phyloP scores from a whole-genome alignment of 2,329 filamentous ascomycete species.

The Pseudonectria foliicola region DNA sequence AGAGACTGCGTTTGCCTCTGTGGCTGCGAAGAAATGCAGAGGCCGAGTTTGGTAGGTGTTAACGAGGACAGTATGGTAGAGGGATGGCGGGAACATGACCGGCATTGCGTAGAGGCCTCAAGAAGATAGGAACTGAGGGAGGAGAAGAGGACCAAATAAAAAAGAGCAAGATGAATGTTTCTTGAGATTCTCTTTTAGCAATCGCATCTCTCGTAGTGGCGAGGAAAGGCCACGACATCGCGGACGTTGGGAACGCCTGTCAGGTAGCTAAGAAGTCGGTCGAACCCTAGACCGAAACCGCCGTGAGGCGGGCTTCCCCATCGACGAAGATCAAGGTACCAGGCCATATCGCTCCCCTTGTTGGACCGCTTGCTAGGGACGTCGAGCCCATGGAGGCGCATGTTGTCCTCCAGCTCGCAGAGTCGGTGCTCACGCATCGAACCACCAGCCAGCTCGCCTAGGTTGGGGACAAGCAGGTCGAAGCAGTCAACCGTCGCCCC shows the following conservation, averaged over 20 bases:
- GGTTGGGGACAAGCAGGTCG: constrained; percentile 77
- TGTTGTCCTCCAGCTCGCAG: constrained; percentile 57
- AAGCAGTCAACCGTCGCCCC: constrained; percentile 74
- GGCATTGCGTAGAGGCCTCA: too few relatives aligned
- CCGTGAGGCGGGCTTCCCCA: constrained; percentile 92
- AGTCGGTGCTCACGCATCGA: constrained; percentile 83
- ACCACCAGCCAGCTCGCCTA: constrained; percentile 82
- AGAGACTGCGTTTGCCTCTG: constrained; percentile 3
- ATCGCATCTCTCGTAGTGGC: constrained; percentile 60
- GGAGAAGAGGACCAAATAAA: constrained; percentile 1
- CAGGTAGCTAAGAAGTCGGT: constrained; percentile 78
- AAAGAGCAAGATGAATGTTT: not conserved
- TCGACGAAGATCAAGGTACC: constrained; percentile 82
- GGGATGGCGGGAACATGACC: constrained; percentile 1
- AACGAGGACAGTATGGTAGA: constrained; percentile 13
- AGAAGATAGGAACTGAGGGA: too few relatives aligned
- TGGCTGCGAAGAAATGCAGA: constrained; percentile 1
- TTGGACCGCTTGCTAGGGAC: constrained; percentile 25
- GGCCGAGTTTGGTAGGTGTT: constrained; percentile 24
- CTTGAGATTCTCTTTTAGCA: constrained; percentile 31
- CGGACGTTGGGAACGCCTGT: constrained; percentile 74
- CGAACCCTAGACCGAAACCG: constrained; percentile 85
- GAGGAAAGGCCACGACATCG: constrained; percentile 80
- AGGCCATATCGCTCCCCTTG: constrained; percentile 47
- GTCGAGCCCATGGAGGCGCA: constrained; percentile 60